Evolutionary conservation across 2,329 filamentous ascomycete genomes (phyloP), one percentile per base, ranked within the genome.

Genomic region (Hypoxylon sp.): DNA sequence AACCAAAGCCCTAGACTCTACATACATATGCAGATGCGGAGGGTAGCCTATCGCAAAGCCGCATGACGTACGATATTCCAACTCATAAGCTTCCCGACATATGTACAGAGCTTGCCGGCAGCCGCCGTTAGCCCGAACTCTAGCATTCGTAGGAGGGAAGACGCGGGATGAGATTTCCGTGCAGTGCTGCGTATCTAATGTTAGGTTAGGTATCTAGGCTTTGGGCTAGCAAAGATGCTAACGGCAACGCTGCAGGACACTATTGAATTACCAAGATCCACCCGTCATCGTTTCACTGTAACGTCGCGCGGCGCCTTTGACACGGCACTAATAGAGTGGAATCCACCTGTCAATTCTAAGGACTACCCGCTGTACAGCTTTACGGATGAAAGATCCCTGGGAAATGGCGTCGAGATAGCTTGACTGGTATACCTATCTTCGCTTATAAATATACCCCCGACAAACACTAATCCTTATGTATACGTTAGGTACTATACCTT

Each of bases 21-120:
- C 43, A 64, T 27, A 27, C 25, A 27, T n/a, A n/a, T n/a, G n/a
- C 59, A 51, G 61, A 64, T 67, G 65, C 61, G 65, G 65, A 57
- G 39, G n/a, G n/a, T n/a, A 50, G 27, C 34, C 34, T 64, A 53
- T 61, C 65, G 29, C 65, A 47, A 54, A 23, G 34, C 29, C 12
- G 57, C 46, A 41, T 53, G n/a, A 55, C 55, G 29, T 50, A 50
- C 47, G 37, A 48, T 58, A 62, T n/a, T 54, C 43, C 50, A 46
- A 46, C 29, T 55, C 43, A 29, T 37, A 46, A 51, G 43, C 34
- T 46, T n/a, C 8, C 29, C 2, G 1, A 9, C 11, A 30, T 7
- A 30, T 30, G 8, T 4, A 27, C 6, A 47, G 58, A 64, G 47
- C 43, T 59, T 51, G 25, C 59, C 48, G 53, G 58, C 57, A 53